Conservation (phyloP, 441 rosid genomes). For the Gossypium armourianum region DNA sequence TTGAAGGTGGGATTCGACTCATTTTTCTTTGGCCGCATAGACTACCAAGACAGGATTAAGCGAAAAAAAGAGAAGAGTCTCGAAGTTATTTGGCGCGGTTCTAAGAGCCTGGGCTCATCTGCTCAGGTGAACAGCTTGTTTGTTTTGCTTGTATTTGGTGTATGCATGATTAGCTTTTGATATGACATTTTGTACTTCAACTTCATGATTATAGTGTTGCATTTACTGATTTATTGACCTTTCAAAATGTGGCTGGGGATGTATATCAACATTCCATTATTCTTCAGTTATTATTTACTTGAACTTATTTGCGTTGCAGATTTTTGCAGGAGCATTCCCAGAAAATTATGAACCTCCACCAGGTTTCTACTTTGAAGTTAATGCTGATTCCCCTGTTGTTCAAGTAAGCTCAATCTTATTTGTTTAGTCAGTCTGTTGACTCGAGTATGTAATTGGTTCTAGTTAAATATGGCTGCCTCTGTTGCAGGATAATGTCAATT, state of each 20-base stretch:
- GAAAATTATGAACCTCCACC: slow-evolving; percentile 90
- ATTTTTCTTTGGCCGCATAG: slow-evolving; percentile 83
- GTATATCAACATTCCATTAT: background rate
- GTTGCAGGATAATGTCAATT: slow-evolving; percentile 59
- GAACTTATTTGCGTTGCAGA: slow-evolving; percentile 34
- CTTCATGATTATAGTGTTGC: background rate
- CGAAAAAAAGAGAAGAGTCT: slow-evolving; percentile 80
- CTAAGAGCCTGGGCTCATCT: slow-evolving; percentile 83
- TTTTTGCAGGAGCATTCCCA: slow-evolving; percentile 96
- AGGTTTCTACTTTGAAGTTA: slow-evolving; percentile 95
- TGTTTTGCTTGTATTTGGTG: background rate
- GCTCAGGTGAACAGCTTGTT: slow-evolving; percentile 42
- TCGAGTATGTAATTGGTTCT: slow-evolving; percentile 14
- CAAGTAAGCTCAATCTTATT: slow-evolving; percentile 44
- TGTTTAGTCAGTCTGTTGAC: slow-evolving; percentile 15
- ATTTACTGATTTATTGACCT: background rate
- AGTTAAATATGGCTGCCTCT: slow-evolving; percentile 21
- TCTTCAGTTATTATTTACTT: slow-evolving; percentile 12
- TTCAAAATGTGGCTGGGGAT: slow-evolving; percentile 2
- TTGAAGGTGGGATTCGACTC: slow-evolving; percentile 89
- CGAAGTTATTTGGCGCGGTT: slow-evolving; percentile 92
- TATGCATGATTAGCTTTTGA: background rate
- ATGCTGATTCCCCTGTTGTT: slow-evolving; percentile 58
- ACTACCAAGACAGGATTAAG: slow-evolving; percentile 87
- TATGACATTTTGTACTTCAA: background rate